Evolutionary conservation across 2,329 filamentous ascomycete genomes (phyloP).

Genomic region (Venturia nashicola): DNA sequence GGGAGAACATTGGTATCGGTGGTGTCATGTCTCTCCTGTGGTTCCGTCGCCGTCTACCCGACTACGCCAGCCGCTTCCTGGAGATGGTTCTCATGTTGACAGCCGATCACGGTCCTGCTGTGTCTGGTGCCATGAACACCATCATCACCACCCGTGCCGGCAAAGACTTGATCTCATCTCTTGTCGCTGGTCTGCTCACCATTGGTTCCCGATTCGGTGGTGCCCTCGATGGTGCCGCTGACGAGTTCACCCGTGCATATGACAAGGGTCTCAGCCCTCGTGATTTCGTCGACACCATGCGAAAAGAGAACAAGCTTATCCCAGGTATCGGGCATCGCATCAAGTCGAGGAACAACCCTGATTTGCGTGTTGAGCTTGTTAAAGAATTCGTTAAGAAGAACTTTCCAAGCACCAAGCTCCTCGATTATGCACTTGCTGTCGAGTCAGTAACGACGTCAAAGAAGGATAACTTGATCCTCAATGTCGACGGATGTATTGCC

Average conservation of each 20-base stretch:
- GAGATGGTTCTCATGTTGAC: slow-evolving; percentile 99
- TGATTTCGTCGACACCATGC: slow-evolving; percentile 98
- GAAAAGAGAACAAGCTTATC: slow-evolving; percentile 99
- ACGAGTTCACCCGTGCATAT: slow-evolving; percentile 96
- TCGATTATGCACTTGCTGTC: slow-evolving; percentile 96
- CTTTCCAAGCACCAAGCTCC: slow-evolving; percentile 95
- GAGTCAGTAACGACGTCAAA: slow-evolving; percentile 98
- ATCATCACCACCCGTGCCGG: slow-evolving; percentile 99
- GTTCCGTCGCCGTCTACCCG: slow-evolving; percentile 95
- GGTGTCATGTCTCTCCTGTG: slow-evolving; percentile 99
- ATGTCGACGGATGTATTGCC: slow-evolving; percentile 95
- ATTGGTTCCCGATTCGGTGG: slow-evolving; percentile 98
- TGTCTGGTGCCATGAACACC: slow-evolving; percentile 99
- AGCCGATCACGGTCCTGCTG: slow-evolving; percentile 95
- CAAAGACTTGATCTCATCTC: slow-evolving; percentile 92
- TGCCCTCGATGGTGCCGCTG: slow-evolving; percentile 91
- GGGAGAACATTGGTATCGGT: slow-evolving; percentile 95
- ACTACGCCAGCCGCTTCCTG: slow-evolving; percentile 96
- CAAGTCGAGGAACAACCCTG: slow-evolving; percentile 99
- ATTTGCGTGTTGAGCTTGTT: slow-evolving; percentile 97
- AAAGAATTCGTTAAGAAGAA: slow-evolving; percentile 98
- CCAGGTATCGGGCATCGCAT: slow-evolving; percentile 98
- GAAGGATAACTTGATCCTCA: slow-evolving; percentile 99
- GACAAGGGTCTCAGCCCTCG: slow-evolving; percentile 97
- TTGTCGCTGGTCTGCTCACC: slow-evolving; percentile 93